Evolutionary conservation across 345 rosid genomes (phyloP).

Genomic region (Erodium maritimum): DNA sequence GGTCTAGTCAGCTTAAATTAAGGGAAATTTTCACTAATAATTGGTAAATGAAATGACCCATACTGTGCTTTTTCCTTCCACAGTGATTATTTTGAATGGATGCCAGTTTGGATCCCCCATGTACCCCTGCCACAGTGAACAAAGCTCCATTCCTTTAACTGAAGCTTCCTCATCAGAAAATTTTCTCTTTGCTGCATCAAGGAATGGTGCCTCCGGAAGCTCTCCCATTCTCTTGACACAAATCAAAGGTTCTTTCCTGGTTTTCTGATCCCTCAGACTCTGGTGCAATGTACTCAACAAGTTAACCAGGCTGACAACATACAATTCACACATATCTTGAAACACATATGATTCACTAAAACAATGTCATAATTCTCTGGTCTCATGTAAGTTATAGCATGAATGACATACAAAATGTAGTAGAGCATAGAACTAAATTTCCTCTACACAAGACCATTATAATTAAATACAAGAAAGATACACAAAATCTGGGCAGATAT

Average conservation of each 20-base stretch:
- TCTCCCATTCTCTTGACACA: conserved; percentile 57
- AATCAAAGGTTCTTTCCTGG: conserved; percentile 11
- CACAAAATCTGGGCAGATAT: not conserved
- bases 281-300: conserved; percentile 11
- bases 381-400: not conserved
- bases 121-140: conserved; percentile 35
- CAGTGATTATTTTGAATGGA: conserved; percentile 33
- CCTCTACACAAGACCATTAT: not conserved
- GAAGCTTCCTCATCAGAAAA: conserved; percentile 21
- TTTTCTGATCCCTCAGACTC: conserved; percentile 17
- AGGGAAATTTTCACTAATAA: not conserved
- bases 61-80: conserved; percentile 24
- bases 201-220: conserved; percentile 30
- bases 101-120: conserved; percentile 37
- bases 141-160: conserved; percentile 23
- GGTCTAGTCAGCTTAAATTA: not conserved
- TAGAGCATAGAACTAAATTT: not conserved
- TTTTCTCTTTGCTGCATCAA: conserved; percentile 24
- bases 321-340: not conserved
- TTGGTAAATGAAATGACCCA: not conserved
- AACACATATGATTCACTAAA: not conserved
- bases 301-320: not conserved
- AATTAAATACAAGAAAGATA: not conserved
- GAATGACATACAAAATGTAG: not conserved
- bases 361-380: not conserved